phyloP scores from a whole-genome alignment of 805 yeast genomes.

The Phaffomyces opuntiae region DNA sequence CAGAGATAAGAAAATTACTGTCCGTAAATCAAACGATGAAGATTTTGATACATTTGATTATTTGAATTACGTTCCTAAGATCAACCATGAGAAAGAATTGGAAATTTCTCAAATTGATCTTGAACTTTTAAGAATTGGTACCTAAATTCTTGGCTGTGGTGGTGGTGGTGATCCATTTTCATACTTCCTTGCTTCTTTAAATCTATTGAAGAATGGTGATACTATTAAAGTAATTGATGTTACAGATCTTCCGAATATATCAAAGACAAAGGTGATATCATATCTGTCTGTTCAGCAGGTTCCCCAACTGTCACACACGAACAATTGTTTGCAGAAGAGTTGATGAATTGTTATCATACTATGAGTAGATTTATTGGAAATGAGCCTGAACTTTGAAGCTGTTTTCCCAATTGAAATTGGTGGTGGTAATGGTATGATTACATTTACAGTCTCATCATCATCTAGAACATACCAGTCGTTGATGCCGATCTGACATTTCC shows the following conservation, averaged over 20 bases:
- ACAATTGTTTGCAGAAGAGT: slow-evolving; percentile 32
- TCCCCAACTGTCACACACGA: slow-evolving; percentile 18
- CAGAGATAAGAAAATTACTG: slow-evolving; percentile 27
- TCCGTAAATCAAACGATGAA: slow-evolving; percentile 16
- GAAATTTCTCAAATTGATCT: slow-evolving; percentile 25
- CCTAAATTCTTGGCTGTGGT: slow-evolving; percentile 43
- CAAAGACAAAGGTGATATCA: slow-evolving; percentile 22
- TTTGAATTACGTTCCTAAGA: slow-evolving; percentile 11
- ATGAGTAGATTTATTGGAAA: slow-evolving; percentile 25
- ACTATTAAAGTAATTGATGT: slow-evolving; percentile 28
- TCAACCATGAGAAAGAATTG: slow-evolving; percentile 21
- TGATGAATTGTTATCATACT: slow-evolving; percentile 16
- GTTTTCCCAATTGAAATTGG: slow-evolving; percentile 37
- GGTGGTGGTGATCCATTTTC: slow-evolving; percentile 47
- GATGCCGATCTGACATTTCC: slow-evolving; percentile 30
- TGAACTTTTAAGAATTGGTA: slow-evolving; percentile 36
- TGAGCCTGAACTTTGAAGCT: slow-evolving; percentile 28
- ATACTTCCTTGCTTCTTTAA: slow-evolving; percentile 28
- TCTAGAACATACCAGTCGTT: slow-evolving; percentile 26
- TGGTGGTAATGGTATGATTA: slow-evolving; percentile 35
- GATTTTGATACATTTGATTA: slow-evolving; percentile 20
- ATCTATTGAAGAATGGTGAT: slow-evolving; percentile 29
- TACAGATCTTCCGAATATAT: slow-evolving; percentile 6
- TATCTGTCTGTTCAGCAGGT: slow-evolving; percentile 26
- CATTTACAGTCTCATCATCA: slow-evolving; percentile 16